Evolutionary conservation across 148 eudicot species (phyloP).

Genomic region (Amaranthus cruentus): DNA sequence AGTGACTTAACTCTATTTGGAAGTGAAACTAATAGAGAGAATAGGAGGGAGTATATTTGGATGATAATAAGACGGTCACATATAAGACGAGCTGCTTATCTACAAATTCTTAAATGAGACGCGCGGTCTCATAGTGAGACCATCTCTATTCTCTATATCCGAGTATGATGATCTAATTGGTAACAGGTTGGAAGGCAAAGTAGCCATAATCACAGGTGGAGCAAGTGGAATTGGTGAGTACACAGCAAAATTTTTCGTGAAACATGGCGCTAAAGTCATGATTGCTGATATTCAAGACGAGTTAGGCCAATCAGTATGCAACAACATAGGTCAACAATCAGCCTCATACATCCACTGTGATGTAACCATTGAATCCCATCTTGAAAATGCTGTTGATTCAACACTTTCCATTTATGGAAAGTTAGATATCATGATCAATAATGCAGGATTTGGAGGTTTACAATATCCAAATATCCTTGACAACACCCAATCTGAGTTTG

Average conservation of each 20-base stretch:
- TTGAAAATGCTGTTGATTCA: conserved; percentile 25
- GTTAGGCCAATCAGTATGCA: conserved; percentile 26
- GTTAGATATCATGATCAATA: conserved; percentile 39
- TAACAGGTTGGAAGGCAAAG: conserved; percentile 34
- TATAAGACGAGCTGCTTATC: too few species aligned
- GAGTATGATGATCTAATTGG: too few species aligned
- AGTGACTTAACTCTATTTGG: too few species aligned
- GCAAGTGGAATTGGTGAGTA: conserved; percentile 36
- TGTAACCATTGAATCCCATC: conserved; percentile 24
- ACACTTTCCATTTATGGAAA: conserved; percentile 24
- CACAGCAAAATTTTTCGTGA: conserved; percentile 24
- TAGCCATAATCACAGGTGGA: conserved; percentile 41
- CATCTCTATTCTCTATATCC: too few species aligned
- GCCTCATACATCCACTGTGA: conserved; percentile 35
- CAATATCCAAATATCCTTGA: conserved; percentile 19
- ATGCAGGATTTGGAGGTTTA: conserved; percentile 17
- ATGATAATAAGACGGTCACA: too few species aligned
- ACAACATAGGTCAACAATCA: conserved; percentile 21
- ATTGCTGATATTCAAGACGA: conserved; percentile 36
- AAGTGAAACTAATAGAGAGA: too few species aligned
- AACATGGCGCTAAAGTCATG: conserved; percentile 33
- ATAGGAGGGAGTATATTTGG: too few species aligned
- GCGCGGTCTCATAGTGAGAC: too few species aligned
- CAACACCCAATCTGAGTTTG: conserved; percentile 21
- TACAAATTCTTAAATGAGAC: too few species aligned